Base-by-base conservation (phyloP, 371 early-diverging fungal species). In the Mucor lusitanicus region DNA sequence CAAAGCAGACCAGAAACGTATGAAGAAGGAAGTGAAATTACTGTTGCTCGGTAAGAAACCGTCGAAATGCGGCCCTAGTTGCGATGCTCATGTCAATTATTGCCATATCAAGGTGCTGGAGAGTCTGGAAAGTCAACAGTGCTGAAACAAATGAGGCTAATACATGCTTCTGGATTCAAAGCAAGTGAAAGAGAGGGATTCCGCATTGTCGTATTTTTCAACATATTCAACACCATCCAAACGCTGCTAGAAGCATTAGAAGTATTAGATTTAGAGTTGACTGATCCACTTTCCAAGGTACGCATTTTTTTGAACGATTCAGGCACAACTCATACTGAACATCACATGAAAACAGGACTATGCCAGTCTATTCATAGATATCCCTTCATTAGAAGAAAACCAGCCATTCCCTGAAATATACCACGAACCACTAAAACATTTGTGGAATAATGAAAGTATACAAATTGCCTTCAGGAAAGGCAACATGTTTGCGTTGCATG, bases 71-170 rank as follows among this genome's bases (percentile, higher is more conserved):
- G 35, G 13, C 32, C 15, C 17, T 42, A 42, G 17, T 17, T 1
- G 15, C n/a, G 6, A n/a, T 42, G 15, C 6, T 42, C n/a, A 42
- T 42, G 42, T 5, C 5, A 42, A 42, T 35, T 5, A 42, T 42
- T n/a, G n/a, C 0, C 32, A 15, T 37, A 56, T 55, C 17, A 67
- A 96, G 97, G 98, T 57, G 96, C 97, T 21, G 98, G 98, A 40
- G 98, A 98, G 82, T 96, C 97, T 4, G 98, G 98, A 27, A 98
- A 98, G 79, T 92, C 93, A 61, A 98, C 98, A 23, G 93, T 98
- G 32, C 79, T 97, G 35, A 98, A 98, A 77, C 97, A 98, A 72
- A 97, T 98, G 96, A 90, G 92, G 76, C 80, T 97, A 32, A 96
- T 98, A 69, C 97, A 98, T 79, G 95, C 92, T 44, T 88, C 87